These are phyloP conservation scores for Emergomyces pasteurianus DNA, from an alignment of 2,329 filamentous ascomycete genomes.

Conservation along the genomic window DNA sequence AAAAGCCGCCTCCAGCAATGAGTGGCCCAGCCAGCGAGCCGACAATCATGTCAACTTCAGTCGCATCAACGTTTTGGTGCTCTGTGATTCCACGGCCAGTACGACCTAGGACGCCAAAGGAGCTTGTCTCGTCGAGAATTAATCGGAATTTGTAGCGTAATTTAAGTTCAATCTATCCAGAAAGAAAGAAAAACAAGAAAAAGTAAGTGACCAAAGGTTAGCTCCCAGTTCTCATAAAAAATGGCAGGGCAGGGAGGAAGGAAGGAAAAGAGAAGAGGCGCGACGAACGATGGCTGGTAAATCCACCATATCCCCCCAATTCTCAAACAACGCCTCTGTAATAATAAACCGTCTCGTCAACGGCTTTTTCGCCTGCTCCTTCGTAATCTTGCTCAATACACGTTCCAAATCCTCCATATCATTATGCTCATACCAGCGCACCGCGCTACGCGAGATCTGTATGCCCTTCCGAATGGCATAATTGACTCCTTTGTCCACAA, in stretches of 20 bases:
- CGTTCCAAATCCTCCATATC: constrained; percentile 88
- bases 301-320: constrained; percentile 70
- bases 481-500: constrained; percentile 86
- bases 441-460: constrained; percentile 80
- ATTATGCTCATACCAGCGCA: constrained; percentile 91
- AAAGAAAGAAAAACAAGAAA: not conserved
- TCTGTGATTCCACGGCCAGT: constrained; percentile 90
- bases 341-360: constrained; percentile 90
- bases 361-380: constrained; percentile 79
- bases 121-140: constrained; percentile 95
- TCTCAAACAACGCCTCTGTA: constrained; percentile 89
- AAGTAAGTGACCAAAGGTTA: constrained; percentile 5
- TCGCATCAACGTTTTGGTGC: constrained; percentile 88
- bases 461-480: constrained; percentile 90
- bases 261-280: not conserved
- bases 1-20: constrained; percentile 90
- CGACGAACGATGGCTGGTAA: constrained; percentile 66
- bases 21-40: constrained; percentile 83
- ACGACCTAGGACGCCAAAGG: constrained; percentile 84
- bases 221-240: not conserved
- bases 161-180: constrained; percentile 67
- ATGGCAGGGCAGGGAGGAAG: not conserved
- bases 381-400: constrained; percentile 70
- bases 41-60: constrained; percentile 93
- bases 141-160: constrained; percentile 96